Evolutionary conservation across 306 rosid species (phyloP).

Genomic region (Gastrolobium bilobum): DNA sequence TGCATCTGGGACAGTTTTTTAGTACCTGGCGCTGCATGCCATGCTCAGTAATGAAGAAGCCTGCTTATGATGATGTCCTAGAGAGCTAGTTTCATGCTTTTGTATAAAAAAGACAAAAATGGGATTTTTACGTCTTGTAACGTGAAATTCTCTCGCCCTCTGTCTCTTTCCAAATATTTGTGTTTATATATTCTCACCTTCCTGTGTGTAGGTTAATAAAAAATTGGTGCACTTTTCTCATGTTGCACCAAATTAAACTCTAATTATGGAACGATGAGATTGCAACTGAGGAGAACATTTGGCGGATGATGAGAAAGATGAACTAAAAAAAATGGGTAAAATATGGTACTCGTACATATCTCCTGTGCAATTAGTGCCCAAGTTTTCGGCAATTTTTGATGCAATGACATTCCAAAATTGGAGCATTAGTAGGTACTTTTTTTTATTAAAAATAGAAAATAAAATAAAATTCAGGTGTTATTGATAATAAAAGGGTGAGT

Average conservation of each 20-base stretch:
- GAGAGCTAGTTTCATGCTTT: slow-evolving; percentile 44
- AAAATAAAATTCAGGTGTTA: too few species aligned
- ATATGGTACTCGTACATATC: not conserved
- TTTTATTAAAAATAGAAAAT: too few species aligned
- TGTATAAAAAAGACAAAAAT: slow-evolving; percentile 46
- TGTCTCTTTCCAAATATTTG: slow-evolving; percentile 37
- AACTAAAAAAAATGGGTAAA: not conserved
- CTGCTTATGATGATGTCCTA: slow-evolving; percentile 48
- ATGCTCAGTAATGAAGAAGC: slow-evolving; percentile 37
- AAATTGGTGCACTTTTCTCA: not conserved
- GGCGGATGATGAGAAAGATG: not conserved
- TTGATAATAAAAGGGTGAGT: too few species aligned
- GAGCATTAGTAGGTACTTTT: too few species aligned
- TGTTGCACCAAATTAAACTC: not conserved
- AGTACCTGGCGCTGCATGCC: slow-evolving; percentile 59
- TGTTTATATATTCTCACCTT: slow-evolving; percentile 27
- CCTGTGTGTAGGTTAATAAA: slow-evolving; percentile 11
- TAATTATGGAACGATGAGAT: not conserved
- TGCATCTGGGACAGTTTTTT: slow-evolving; percentile 57
- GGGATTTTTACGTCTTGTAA: slow-evolving; percentile 40
- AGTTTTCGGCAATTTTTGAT: not conserved
- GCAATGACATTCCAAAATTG: not conserved
- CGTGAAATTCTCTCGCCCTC: slow-evolving; percentile 24
- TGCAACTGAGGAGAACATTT: not conserved
- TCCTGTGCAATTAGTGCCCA: not conserved